Base-by-base conservation (phyloP, 106 monocot species). In the Hemerocallis citrina region DNA sequence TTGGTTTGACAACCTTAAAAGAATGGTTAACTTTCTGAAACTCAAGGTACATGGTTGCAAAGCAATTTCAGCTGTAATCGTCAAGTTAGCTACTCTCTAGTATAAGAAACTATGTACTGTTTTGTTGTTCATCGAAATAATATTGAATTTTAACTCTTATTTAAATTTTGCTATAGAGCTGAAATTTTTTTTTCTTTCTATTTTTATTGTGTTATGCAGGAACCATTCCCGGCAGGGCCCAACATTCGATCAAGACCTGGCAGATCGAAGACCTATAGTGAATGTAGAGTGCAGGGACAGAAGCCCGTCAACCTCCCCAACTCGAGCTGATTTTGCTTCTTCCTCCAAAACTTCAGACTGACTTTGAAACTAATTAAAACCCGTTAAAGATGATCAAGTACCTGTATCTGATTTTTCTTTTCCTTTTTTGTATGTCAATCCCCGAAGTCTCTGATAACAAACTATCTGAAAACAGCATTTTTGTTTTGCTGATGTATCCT, bases 141-240 rank as follows among this genome's bases (percentile, higher is more conserved):
- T 38, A 38, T 11, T 38, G 5, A 11, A 38, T 11, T n/a, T 19
- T 4, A 16, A 0, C 47, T 19, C 12, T 5, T 15, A n/a, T n/a
- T n/a, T n/a, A n/a, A n/a, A n/a, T n/a, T n/a, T n/a, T n/a, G n/a
- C n/a, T n/a, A n/a, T n/a, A n/a, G n/a, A n/a, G n/a, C n/a, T n/a
- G n/a, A n/a, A n/a, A n/a, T n/a, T n/a, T 19, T 61, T 20, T 52
- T 29, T 52, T 29, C 13, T 29, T 34, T 47, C 6, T 25, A 23
- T 48, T 68, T 35, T 23, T 27, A 37, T 41, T 6, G 20, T 12
- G 0, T 52, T 70, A 0, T 63, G 16, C 68, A 86, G 86, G 86
- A 86, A 40, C 81, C 86, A 3, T 86, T 86, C 44, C 86, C 86
- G 10, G 66, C 78, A 68, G 86, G 86, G 41, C 22, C 43, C 20